These are phyloP conservation scores for Leccinum solheimii DNA, from an alignment of 1,284 basidiomycete genomes.

Conservation along the genomic window DNA sequence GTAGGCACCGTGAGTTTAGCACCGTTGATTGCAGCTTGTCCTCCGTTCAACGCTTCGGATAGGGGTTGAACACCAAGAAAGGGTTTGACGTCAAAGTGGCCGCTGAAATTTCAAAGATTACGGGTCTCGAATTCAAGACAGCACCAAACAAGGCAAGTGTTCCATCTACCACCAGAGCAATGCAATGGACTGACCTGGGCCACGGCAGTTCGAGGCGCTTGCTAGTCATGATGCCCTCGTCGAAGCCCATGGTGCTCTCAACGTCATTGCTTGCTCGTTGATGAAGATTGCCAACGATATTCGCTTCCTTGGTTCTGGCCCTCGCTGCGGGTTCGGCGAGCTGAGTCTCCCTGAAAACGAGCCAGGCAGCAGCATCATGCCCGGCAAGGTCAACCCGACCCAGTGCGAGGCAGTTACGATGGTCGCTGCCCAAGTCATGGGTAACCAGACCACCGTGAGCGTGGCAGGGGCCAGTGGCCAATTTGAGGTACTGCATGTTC, in stretches of 20 bases:
- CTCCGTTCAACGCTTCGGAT: slow-evolving; percentile 11
- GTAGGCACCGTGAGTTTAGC: slow-evolving; percentile 83
- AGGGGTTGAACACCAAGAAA: slow-evolving; percentile 96
- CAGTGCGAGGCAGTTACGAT: slow-evolving; percentile 99
- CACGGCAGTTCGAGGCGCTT: slow-evolving; percentile 86
- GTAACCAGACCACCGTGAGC: slow-evolving; percentile 94
- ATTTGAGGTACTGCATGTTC: slow-evolving; percentile 71
- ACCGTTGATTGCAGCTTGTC: neutral
- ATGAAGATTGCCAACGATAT: slow-evolving; percentile 99
- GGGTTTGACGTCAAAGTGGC: slow-evolving; percentile 98
- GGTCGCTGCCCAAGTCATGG: slow-evolving; percentile 99
- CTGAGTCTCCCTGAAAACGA: slow-evolving; percentile 96
- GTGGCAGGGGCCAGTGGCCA: slow-evolving; percentile 95
- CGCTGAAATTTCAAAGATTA: slow-evolving; percentile 88
- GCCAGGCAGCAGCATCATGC: slow-evolving; percentile 99
- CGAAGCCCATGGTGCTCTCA: slow-evolving; percentile 95
- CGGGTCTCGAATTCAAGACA: slow-evolving; percentile 90
- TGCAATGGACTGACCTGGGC: slow-evolving; percentile 3
- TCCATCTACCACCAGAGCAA: neutral
- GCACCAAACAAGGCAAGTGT: slow-evolving; percentile 90
- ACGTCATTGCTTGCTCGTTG: slow-evolving; percentile 90
- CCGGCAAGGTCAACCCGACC: slow-evolving; percentile 99
- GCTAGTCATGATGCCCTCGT: slow-evolving; percentile 97
- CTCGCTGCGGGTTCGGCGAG: slow-evolving; percentile 97
- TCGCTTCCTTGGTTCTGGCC: slow-evolving; percentile 96